Percentiles rank a stretch among this genome's conserved stretches.
These are phyloP conservation scores for Fonsecaea erecta DNA, from an alignment of 2,329 filamentous ascomycete genomes.

Conservation along the genomic window DNA sequence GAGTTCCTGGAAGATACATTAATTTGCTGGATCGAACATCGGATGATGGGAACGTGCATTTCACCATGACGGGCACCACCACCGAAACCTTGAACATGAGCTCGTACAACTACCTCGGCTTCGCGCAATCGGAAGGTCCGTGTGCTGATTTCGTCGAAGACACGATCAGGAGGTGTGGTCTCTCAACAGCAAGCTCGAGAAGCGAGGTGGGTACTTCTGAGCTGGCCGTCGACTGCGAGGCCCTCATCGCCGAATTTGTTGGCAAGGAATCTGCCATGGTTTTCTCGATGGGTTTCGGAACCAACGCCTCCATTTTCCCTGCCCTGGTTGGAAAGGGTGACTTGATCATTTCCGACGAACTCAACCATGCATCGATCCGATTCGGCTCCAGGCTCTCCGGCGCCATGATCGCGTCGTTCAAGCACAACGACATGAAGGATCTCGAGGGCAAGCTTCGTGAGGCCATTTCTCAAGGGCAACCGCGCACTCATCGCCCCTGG, in stretches of 20 bases:
- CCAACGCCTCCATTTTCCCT: slow-evolving; percentile 90
- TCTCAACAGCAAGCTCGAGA: slow-evolving; percentile 80
- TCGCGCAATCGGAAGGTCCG: slow-evolving; percentile 94
- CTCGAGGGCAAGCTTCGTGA: slow-evolving; percentile 86
- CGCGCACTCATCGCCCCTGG: slow-evolving; percentile 97
- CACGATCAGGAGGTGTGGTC: slow-evolving; percentile 79
- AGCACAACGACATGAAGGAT: slow-evolving; percentile 93
- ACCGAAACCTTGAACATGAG: slow-evolving; percentile 98
- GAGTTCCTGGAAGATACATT: slow-evolving; percentile 91
- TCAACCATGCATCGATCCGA: slow-evolving; percentile 97
- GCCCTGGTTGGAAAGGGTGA: slow-evolving; percentile 91
- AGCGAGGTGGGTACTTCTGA: slow-evolving; percentile 86
- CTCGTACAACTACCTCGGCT: slow-evolving; percentile 99
- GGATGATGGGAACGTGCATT: slow-evolving; percentile 87
- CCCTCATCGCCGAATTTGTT: slow-evolving; percentile 85
- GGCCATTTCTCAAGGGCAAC: slow-evolving; percentile 93
- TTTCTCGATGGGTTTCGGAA: slow-evolving; percentile 98
- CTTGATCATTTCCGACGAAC: slow-evolving; percentile 92
- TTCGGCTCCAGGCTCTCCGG: slow-evolving; percentile 92
- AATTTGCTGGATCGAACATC: slow-evolving; percentile 90
- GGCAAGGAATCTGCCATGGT: slow-evolving; percentile 95
- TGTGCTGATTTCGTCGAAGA: slow-evolving; percentile 94
- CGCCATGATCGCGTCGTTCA: slow-evolving; percentile 94
- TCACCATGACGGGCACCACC: slow-evolving; percentile 83
- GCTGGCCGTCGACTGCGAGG: slow-evolving; percentile 85